A percentile compares a stretch with the other conserved stretches of the same genome.
phyloP scores from a whole-genome alignment of 2,329 filamentous ascomycete genomes.

The Triangularia verruculosa region DNA sequence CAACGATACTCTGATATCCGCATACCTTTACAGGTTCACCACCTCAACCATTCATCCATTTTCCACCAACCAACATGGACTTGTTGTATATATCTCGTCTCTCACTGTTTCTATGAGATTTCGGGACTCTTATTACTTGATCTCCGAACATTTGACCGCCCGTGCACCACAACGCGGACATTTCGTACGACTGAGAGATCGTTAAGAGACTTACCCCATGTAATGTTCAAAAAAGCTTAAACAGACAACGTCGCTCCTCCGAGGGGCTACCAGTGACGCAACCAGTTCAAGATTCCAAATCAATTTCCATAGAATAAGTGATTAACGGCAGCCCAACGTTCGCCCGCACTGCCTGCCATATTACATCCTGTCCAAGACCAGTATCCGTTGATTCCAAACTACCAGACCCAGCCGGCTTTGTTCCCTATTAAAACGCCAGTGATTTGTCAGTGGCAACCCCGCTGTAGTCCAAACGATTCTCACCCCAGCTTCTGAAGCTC shows the following conservation, averaged over 20 bases:
- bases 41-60: background rate
- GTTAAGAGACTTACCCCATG: background rate
- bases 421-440: background rate
- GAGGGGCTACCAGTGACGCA: background rate
- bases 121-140: background rate
- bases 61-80: background rate
- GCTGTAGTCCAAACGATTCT: background rate
- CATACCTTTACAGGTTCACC: background rate
- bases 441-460: conserved; percentile 10
- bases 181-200: background rate
- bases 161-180: background rate
- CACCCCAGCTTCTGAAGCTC: background rate
- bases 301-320: background rate
- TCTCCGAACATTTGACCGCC: background rate
- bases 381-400: conserved; percentile 5
- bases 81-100: background rate
- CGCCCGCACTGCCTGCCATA: background rate
- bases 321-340: background rate
- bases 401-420: conserved; percentile 3
- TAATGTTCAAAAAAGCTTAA: background rate
- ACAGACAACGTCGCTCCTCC: background rate
- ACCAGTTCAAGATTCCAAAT: background rate
- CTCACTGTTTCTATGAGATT: background rate
- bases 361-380: background rate
- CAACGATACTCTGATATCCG: background rate